These are phyloP conservation scores for Candida tammaniensis DNA, from an alignment of 805 yeast species.

Conservation along the genomic window DNA sequence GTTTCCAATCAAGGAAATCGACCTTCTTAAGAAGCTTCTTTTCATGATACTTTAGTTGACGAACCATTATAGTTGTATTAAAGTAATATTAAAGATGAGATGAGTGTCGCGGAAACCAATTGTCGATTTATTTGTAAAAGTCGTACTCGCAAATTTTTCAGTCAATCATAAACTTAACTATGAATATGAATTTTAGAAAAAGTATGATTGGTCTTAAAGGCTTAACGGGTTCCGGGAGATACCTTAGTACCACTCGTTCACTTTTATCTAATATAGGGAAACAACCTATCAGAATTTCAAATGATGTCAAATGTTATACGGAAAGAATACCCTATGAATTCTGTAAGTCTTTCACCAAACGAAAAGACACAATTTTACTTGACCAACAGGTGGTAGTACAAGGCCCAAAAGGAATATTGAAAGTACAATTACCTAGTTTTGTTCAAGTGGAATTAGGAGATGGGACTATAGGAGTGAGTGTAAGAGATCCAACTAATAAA, in stretches of 20 bases:
- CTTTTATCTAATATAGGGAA: constrained; percentile 70
- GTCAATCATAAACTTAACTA: too few relatives aligned
- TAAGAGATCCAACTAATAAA: constrained; percentile 54
- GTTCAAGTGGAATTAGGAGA: constrained; percentile 35
- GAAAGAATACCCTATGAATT: constrained; percentile 48
- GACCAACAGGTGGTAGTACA: constrained; percentile 56
- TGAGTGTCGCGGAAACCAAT: too few relatives aligned
- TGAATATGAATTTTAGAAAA: too few relatives aligned
- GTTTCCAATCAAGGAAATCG: constrained; percentile 96
- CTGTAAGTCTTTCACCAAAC: constrained; percentile 64
- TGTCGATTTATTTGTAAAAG: too few relatives aligned
- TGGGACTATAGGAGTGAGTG: constrained; percentile 49
- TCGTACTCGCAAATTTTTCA: too few relatives aligned
- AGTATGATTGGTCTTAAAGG: too few relatives aligned
- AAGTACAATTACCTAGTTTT: constrained; percentile 70
- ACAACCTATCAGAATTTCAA: constrained; percentile 66
- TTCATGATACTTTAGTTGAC: constrained; percentile 92
- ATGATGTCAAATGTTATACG: constrained; percentile 52
- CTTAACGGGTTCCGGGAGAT: too few relatives aligned
- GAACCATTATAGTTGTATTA: constrained; percentile 57
- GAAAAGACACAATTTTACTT: constrained; percentile 55
- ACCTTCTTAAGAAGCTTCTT: constrained; percentile 91
- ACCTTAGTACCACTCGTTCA: background rate
- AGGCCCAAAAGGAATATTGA: constrained; percentile 77
- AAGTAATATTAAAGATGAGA: too few relatives aligned